Conservation (phyloP, 176 grass and related monocot species). For the Bromus sterilis region DNA sequence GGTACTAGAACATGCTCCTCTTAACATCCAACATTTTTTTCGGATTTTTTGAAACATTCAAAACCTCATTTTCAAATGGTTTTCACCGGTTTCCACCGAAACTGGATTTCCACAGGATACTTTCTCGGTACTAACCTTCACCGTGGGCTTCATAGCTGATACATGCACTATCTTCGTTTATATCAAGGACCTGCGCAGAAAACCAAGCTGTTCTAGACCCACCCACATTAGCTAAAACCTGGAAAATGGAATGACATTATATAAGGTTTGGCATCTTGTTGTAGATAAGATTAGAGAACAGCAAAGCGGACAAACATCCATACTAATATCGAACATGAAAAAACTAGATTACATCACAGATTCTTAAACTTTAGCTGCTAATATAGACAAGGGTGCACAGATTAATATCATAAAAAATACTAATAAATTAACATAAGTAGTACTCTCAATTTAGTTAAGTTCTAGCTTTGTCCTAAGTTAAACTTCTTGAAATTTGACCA, state of each 20-base stretch:
- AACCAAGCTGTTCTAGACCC: slow-evolving; percentile 66
- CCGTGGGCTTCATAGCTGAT: slow-evolving; percentile 54
- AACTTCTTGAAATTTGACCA: background rate
- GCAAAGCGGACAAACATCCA: background rate
- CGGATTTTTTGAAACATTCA: no score
- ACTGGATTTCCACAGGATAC: no score
- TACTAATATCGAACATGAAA: background rate
- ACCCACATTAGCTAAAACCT: slow-evolving; percentile 57
- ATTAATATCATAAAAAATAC: background rate
- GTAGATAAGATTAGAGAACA: background rate
- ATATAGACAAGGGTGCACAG: background rate
- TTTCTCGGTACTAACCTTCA: slow-evolving; percentile 54
- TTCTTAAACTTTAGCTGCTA: background rate
- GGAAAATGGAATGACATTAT: slow-evolving; percentile 19
- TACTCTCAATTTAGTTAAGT: background rate
- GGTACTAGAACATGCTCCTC: no score
- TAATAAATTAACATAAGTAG: background rate
- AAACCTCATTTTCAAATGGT: no score
- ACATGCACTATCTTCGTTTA: slow-evolving; percentile 59
- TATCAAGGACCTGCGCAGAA: slow-evolving; percentile 76
- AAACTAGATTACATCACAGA: background rate
- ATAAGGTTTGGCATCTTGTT: background rate
- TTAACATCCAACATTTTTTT: no score
- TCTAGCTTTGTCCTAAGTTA: background rate
- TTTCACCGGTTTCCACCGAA: no score